Evolutionary conservation across 2,329 filamentous ascomycete species (phyloP).

Genomic region (Pseudomassariella vexata): DNA sequence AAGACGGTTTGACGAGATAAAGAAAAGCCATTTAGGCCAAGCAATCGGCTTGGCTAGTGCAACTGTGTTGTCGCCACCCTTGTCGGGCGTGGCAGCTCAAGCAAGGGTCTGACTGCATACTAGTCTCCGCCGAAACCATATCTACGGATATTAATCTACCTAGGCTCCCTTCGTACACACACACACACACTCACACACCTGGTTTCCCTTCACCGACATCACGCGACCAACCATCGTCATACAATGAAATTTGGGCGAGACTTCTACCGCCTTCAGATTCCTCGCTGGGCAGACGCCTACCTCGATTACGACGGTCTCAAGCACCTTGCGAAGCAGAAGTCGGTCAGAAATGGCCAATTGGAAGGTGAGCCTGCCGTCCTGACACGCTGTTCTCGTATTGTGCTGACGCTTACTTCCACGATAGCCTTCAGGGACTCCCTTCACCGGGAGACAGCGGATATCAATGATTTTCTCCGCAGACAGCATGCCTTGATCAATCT

Average conservation of each 20-base stretch:
- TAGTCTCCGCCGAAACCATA: too few relatives aligned
- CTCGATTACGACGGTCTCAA: slow-evolving; percentile 8
- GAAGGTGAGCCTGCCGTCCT: slow-evolving; percentile 1
- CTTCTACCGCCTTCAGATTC: slow-evolving; percentile 5
- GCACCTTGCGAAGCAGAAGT: slow-evolving; percentile 5
- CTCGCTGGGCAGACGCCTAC: slow-evolving; percentile 8
- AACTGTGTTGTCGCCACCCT: too few relatives aligned
- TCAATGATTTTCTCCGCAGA: slow-evolving; percentile 3
- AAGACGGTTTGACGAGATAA: too few relatives aligned
- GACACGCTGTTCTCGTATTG: background rate
- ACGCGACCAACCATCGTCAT: slow-evolving; percentile 1
- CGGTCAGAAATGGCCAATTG: background rate
- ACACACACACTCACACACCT: background rate
- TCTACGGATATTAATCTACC: background rate
- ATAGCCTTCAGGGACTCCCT: slow-evolving; percentile 4
- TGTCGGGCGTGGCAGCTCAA: too few relatives aligned
- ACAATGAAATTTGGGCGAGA: slow-evolving; percentile 10
- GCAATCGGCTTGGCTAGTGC: too few relatives aligned
- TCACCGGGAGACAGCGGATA: background rate
- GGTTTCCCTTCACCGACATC: background rate
- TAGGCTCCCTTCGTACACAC: background rate
- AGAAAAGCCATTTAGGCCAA: too few relatives aligned
- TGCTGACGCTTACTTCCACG: slow-evolving; percentile 4
- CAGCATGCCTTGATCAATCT: slow-evolving; percentile 4
- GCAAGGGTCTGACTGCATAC: too few relatives aligned